phyloP scores from a whole-genome alignment of 257 asterid species.

The Cinchona pubescens region DNA sequence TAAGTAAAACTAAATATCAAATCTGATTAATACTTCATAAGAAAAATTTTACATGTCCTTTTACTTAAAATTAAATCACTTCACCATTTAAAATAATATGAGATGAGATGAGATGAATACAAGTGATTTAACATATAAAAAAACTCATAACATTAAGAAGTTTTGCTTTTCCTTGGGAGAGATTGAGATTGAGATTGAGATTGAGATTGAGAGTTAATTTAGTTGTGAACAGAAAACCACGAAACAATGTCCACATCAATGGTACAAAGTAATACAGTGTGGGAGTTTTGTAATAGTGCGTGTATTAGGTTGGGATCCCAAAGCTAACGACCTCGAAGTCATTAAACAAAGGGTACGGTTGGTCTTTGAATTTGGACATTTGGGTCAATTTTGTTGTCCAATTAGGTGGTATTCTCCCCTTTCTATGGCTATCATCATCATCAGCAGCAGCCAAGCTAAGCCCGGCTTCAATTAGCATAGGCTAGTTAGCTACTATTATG shows the following conservation, averaged over 20 bases:
- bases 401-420: slow-evolving; percentile 39
- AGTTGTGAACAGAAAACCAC: slow-evolving; percentile 18
- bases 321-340: slow-evolving; percentile 37
- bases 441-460: neutral
- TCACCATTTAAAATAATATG: no score
- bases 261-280: neutral
- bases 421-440: slow-evolving; percentile 24
- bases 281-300: neutral
- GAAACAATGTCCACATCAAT: neutral
- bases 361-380: slow-evolving; percentile 34
- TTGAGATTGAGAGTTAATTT: no score
- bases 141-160: no score
- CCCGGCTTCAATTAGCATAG: neutral
- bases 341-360: slow-evolving; percentile 25
- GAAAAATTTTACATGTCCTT: no score
- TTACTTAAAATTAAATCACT: no score
- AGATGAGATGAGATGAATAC: no score
- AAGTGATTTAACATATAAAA: no score
- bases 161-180: no score
- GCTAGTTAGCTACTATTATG: neutral
- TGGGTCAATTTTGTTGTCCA: slow-evolving; percentile 36
- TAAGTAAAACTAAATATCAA: no score
- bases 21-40: no score
- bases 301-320: slow-evolving; percentile 34
- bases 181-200: no score